phyloP scores from a whole-genome alignment of 192 early-diverging fungal species.

The Entophlyctis helioformis region DNA sequence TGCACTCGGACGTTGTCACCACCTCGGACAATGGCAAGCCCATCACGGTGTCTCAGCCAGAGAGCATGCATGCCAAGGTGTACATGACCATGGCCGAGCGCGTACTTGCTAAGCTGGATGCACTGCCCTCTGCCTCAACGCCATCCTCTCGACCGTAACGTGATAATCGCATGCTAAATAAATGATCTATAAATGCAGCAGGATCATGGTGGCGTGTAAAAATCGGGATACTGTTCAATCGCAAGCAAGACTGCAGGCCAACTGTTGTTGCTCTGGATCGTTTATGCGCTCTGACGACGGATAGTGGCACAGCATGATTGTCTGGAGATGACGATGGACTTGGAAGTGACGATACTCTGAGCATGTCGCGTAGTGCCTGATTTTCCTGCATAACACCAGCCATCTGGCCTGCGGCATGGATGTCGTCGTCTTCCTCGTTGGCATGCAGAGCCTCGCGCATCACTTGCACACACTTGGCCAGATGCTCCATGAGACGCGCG shows the following conservation, averaged over 20 bases:
- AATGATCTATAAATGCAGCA: too few species aligned
- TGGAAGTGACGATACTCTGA: constrained; percentile 4
- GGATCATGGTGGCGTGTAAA: too few species aligned
- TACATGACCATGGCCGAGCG: constrained; percentile 10
- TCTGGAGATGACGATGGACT: neutral
- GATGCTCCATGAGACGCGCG: constrained; percentile 11
- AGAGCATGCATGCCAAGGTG: constrained; percentile 13
- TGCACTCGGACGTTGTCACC: constrained; percentile 62
- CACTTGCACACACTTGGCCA: constrained; percentile 6
- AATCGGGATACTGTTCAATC: neutral
- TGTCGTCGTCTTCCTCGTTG: constrained; percentile 8
- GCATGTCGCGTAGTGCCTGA: constrained; percentile 8
- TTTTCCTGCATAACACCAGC: constrained; percentile 13
- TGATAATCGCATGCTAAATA: too few species aligned
- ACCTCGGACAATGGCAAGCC: constrained; percentile 64
- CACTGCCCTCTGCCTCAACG: too few species aligned
- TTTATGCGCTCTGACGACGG: too few species aligned
- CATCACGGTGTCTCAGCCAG: constrained; percentile 12
- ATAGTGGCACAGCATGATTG: neutral
- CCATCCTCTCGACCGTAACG: too few species aligned
- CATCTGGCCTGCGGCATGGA: constrained; percentile 4
- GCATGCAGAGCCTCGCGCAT: too few species aligned
- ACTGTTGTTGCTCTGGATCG: too few species aligned
- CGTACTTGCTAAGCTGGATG: constrained; percentile 8
- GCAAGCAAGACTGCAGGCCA: neutral